Evolutionary conservation across 1,139 yeast species (phyloP).

Genomic region (Lipomyces yarrowii): DNA sequence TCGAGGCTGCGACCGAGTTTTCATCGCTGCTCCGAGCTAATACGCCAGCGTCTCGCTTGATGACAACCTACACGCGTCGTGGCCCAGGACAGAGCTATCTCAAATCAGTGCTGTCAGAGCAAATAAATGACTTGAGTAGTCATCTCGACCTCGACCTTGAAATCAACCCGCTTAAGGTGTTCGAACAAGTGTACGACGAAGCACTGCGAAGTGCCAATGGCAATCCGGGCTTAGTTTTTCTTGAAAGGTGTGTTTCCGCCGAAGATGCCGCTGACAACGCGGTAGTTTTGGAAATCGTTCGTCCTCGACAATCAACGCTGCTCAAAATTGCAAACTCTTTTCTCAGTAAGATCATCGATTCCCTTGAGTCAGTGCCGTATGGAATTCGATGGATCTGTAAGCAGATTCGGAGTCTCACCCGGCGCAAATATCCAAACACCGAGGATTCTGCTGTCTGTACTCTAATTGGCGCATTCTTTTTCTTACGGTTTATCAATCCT

Average conservation of each 20-base stretch:
- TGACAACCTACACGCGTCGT: slow-evolving; percentile 49
- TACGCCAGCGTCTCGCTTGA: slow-evolving; percentile 50
- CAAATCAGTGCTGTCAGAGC: slow-evolving; percentile 42
- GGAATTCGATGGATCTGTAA: slow-evolving; percentile 77
- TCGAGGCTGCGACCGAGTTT: slow-evolving; percentile 46
- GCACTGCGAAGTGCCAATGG: slow-evolving; percentile 21
- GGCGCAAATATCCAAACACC: slow-evolving; percentile 66
- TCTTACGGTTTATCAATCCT: slow-evolving; percentile 85
- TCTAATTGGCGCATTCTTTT: slow-evolving; percentile 76
- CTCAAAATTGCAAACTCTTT: slow-evolving; percentile 59
- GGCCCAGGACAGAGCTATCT: slow-evolving; percentile 50
- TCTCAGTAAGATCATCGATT: slow-evolving; percentile 61
- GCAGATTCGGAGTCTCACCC: slow-evolving; percentile 66
- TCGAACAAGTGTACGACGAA: slow-evolving; percentile 37
- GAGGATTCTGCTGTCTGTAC: slow-evolving; percentile 55
- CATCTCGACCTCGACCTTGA: slow-evolving; percentile 42
- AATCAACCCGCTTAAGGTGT: slow-evolving; percentile 45
- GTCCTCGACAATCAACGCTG: slow-evolving; percentile 48
- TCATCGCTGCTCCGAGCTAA: slow-evolving; percentile 47
- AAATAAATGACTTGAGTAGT: slow-evolving; percentile 42
- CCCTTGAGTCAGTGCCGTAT: slow-evolving; percentile 63
- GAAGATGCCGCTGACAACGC: slow-evolving; percentile 43
- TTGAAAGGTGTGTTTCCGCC: slow-evolving; percentile 36
- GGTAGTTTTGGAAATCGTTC: slow-evolving; percentile 40
- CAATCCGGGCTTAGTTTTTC: slow-evolving; percentile 7